Percentiles rank a stretch among this genome's conserved stretches.
These are phyloP conservation scores for Saitozyma sp. DNA, from an alignment of 768 basidiomycete genomes.

Conservation along the genomic window DNA sequence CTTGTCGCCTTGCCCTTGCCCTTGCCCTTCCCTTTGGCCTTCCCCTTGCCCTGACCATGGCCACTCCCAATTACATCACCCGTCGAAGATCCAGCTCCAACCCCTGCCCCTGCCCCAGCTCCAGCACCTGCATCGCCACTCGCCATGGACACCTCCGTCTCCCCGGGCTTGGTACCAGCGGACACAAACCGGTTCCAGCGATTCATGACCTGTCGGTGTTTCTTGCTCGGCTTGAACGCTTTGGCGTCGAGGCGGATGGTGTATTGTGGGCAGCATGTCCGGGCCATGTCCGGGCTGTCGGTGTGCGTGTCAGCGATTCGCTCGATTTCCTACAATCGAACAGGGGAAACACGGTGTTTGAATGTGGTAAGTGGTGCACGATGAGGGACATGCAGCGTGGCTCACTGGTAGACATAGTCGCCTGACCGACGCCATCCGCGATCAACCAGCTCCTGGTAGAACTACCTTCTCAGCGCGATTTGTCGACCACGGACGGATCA, in stretches of 20 bases:
- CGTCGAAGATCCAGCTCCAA: not conserved
- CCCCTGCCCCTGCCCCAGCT: constrained; percentile 64
- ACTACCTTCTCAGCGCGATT: constrained; percentile 13
- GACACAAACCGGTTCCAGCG: constrained; percentile 42
- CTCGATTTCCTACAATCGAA: too few species aligned
- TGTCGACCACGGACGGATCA: not conserved
- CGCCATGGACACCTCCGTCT: constrained; percentile 49
- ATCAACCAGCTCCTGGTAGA: constrained; percentile 53
- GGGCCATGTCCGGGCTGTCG: constrained; percentile 71
- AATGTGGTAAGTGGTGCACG: not conserved
- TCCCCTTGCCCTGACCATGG: constrained; percentile 32
- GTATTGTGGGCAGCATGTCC: constrained; percentile 89
- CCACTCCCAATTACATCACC: constrained; percentile 9
- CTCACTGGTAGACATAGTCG: constrained; percentile 66
- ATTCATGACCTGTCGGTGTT: constrained; percentile 43
- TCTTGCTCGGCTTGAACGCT: constrained; percentile 33
- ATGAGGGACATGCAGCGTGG: not conserved
- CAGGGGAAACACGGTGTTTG: too few species aligned
- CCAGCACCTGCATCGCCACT: constrained; percentile 69
- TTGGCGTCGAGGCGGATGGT: constrained; percentile 65
- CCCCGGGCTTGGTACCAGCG: constrained; percentile 61
- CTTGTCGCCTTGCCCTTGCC: constrained; percentile 44
- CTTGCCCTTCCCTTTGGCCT: constrained; percentile 28
- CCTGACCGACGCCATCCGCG: constrained; percentile 54
- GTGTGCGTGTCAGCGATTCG: not conserved